Conservation (phyloP, 2,329 filamentous ascomycete species). For the Fusarium guadeloupense region DNA sequence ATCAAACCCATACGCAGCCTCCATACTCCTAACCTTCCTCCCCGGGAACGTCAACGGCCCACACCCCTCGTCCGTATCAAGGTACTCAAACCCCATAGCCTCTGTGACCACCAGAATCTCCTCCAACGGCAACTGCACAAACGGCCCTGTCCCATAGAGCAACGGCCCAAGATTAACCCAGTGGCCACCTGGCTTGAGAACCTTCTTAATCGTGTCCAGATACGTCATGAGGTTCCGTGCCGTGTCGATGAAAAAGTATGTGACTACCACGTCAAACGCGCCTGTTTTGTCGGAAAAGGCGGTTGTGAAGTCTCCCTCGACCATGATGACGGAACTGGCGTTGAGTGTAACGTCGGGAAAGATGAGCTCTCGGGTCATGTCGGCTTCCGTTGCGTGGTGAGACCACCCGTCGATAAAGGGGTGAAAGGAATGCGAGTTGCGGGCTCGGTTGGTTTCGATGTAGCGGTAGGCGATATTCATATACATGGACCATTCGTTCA, state of each 20-base stretch:
- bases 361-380: conserved; percentile 57
- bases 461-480: conserved; percentile 65
- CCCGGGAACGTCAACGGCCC: conserved; percentile 55
- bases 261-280: conserved; percentile 60
- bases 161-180: conserved; percentile 68
- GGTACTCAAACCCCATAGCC: conserved; percentile 61
- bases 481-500: conserved; percentile 67
- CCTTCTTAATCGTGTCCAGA: conserved; percentile 60
- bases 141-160: conserved; percentile 63
- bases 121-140: conserved; percentile 63
- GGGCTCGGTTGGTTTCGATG: conserved; percentile 48
- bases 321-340: conserved; percentile 53
- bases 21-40: conserved; percentile 54
- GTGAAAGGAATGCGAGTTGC: conserved; percentile 49
- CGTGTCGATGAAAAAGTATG: conserved; percentile 70
- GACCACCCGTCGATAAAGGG: conserved; percentile 67
- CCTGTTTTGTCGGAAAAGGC: conserved; percentile 43
- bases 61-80: conserved; percentile 53
- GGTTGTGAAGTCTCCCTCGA: conserved; percentile 67
- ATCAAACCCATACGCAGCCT: conserved; percentile 64
- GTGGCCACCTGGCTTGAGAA: conserved; percentile 58
- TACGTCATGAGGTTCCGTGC: conserved; percentile 65
- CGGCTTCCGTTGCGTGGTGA: conserved; percentile 59
- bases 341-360: conserved; percentile 56
- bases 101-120: conserved; percentile 61